Evolutionary conservation across 306 rosid genomes (phyloP).

Genomic region (Castanea crenata): DNA sequence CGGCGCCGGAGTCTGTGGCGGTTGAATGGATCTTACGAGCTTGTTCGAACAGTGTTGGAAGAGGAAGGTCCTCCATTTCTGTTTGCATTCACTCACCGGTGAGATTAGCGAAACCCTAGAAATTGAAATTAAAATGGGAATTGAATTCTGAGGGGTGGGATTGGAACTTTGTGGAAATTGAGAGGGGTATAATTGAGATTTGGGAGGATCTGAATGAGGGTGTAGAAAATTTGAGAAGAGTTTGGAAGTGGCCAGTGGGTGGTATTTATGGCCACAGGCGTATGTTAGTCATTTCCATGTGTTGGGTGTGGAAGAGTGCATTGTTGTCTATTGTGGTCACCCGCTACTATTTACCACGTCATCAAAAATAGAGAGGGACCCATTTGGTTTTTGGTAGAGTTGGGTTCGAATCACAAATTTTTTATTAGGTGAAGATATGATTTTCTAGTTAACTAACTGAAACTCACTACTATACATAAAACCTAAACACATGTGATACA

Average conservation of each 20-base stretch:
- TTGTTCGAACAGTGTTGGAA: slow-evolving; percentile 76
- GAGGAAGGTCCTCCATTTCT: slow-evolving; percentile 63
- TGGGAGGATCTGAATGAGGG: neutral
- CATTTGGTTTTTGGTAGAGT: too few species aligned
- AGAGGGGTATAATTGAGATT: neutral
- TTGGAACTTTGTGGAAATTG: neutral
- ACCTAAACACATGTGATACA: too few species aligned
- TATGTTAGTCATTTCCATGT: too few species aligned
- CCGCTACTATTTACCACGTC: too few species aligned
- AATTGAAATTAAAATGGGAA: too few species aligned
- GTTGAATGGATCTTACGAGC: slow-evolving; percentile 71
- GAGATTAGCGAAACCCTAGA: neutral
- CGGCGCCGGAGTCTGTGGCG: slow-evolving; percentile 62
- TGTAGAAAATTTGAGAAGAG: neutral
- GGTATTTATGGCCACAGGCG: neutral
- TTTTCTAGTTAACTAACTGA: rapidly evolving
- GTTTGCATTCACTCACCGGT: slow-evolving; percentile 33
- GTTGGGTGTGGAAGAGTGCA: too few species aligned
- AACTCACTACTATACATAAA: too few species aligned
- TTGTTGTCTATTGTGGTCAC: too few species aligned
- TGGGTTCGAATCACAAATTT: too few species aligned
- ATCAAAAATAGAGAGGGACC: too few species aligned
- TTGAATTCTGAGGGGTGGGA: neutral
- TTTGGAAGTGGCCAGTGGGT: neutral
- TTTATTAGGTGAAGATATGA: too few species aligned